Percentiles rank a stretch among this genome's conserved stretches.
phyloP scores from a whole-genome alignment of 495 filamentous ascomycete genomes.

The Lophium mytilinum region DNA sequence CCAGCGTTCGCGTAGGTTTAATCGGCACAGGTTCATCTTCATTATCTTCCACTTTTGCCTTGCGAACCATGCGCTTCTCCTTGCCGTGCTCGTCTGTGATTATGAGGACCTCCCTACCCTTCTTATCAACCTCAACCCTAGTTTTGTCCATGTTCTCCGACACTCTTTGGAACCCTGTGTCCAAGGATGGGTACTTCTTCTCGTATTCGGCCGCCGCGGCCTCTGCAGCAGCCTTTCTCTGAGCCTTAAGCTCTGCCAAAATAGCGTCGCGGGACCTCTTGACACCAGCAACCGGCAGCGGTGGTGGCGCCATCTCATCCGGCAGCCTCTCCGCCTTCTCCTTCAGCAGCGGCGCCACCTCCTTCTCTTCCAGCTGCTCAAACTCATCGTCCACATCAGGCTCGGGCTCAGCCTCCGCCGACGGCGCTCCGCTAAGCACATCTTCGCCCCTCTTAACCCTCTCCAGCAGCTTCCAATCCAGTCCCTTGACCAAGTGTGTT shows the following conservation, averaged over 20 bases:
- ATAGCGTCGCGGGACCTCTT: constrained; percentile 80
- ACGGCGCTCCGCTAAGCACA: constrained; percentile 20
- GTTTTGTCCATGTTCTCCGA: constrained; percentile 55
- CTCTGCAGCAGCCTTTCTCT: constrained; percentile 49
- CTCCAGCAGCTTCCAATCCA: constrained; percentile 76
- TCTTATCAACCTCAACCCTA: constrained; percentile 66
- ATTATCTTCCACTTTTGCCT: constrained; percentile 33
- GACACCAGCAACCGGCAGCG: constrained; percentile 48
- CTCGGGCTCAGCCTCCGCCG: constrained; percentile 2
- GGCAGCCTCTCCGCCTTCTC: constrained; percentile 68
- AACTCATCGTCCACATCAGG: constrained; percentile 61
- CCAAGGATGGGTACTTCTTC: constrained; percentile 50
- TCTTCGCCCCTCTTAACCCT: constrained; percentile 48
- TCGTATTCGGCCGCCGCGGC: constrained; percentile 45
- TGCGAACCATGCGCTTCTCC: constrained; percentile 74
- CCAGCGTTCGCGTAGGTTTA: constrained; percentile 52
- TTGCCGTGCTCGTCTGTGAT: constrained; percentile 81
- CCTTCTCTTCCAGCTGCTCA: constrained; percentile 61
- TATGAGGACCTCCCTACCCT: constrained; percentile 74
- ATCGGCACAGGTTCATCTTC: constrained; percentile 30
- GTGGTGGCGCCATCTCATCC: constrained; percentile 52
- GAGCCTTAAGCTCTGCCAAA: constrained; percentile 69
- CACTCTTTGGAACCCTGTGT: constrained; percentile 76
- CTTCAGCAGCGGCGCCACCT: constrained; percentile 47
- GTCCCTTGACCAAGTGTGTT: constrained; percentile 83